Conservation (phyloP, 441 rosid genomes). For the Breynia disticha region DNA sequence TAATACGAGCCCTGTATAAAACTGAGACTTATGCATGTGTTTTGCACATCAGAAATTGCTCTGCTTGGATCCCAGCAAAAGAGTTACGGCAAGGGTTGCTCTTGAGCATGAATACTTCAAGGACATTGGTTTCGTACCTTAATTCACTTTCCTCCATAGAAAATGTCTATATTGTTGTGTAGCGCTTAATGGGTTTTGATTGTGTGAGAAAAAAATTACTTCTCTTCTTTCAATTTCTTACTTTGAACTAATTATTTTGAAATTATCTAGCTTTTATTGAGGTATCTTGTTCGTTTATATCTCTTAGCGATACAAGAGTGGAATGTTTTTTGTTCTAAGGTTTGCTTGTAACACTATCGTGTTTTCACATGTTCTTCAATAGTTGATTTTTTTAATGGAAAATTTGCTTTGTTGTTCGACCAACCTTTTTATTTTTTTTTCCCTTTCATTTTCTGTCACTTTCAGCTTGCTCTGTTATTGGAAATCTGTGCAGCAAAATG, state of each 20-base stretch:
- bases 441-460: too few species aligned
- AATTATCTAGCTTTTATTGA: not conserved
- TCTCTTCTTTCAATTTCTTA: not conserved
- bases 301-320: too few species aligned
- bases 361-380: too few species aligned
- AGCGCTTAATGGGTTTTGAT: conserved; percentile 23
- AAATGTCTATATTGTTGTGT: conserved; percentile 20
- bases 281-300: too few species aligned
- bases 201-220: conserved; percentile 15
- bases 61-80: conserved; percentile 75
- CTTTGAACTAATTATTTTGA: not conserved
- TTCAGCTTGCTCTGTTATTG: too few species aligned
- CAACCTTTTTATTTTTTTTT: too few species aligned
- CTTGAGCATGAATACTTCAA: conserved; percentile 89
- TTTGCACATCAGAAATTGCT: conserved; percentile 72
- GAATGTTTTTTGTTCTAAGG: too few species aligned
- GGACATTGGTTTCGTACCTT: conserved; percentile 71
- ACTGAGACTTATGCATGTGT: not conserved
- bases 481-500: too few species aligned
- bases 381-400: too few species aligned
- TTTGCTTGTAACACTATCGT: too few species aligned
- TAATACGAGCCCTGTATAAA: not conserved
- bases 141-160: conserved; percentile 10
- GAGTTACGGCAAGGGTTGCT: conserved; percentile 84
- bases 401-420: too few species aligned